A percentile compares a stretch with the other conserved stretches of the same genome.
Conservation (phyloP, 2,329 filamentous ascomycete genomes). For the Colletotrichum somersetense region DNA sequence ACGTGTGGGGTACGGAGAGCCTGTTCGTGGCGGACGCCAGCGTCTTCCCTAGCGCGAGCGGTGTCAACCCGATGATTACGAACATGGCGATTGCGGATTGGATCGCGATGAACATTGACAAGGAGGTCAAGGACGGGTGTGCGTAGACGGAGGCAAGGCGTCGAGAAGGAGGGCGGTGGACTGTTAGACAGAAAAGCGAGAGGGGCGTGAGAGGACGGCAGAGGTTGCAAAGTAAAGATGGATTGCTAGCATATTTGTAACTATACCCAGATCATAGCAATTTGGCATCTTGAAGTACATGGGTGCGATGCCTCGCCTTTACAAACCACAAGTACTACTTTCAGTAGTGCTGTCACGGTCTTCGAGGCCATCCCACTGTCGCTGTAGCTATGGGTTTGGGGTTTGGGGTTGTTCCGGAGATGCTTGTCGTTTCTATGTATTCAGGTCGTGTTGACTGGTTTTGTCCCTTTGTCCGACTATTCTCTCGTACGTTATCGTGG, state of each 20-base stretch:
- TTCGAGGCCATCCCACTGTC: too few species aligned
- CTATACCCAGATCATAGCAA: background rate
- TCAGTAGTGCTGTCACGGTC: too few species aligned
- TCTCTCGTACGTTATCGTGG: background rate
- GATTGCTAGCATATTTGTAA: background rate
- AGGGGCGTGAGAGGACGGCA: background rate
- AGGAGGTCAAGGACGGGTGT: slow-evolving; percentile 54
- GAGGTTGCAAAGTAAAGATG: background rate
- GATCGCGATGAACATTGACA: slow-evolving; percentile 70
- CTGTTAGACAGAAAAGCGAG: too few species aligned
- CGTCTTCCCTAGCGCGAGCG: slow-evolving; percentile 81
- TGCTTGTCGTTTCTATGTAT: too few species aligned
- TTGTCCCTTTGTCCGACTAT: background rate
- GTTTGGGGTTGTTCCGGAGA: too few species aligned
- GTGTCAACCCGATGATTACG: slow-evolving; percentile 87
- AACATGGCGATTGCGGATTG: slow-evolving; percentile 78
- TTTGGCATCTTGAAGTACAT: background rate
- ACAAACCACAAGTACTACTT: too few species aligned
- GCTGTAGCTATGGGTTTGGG: too few species aligned
- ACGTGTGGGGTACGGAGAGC: slow-evolving; percentile 74
- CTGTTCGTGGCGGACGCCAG: slow-evolving; percentile 81
- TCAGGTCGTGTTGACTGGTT: too few species aligned
- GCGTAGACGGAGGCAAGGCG: background rate
- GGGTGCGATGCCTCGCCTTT: background rate
- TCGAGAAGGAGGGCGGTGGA: too few species aligned